phyloP scores from a whole-genome alignment of 1,139 yeast genomes.

The Magnusiomyces paraingens region DNA sequence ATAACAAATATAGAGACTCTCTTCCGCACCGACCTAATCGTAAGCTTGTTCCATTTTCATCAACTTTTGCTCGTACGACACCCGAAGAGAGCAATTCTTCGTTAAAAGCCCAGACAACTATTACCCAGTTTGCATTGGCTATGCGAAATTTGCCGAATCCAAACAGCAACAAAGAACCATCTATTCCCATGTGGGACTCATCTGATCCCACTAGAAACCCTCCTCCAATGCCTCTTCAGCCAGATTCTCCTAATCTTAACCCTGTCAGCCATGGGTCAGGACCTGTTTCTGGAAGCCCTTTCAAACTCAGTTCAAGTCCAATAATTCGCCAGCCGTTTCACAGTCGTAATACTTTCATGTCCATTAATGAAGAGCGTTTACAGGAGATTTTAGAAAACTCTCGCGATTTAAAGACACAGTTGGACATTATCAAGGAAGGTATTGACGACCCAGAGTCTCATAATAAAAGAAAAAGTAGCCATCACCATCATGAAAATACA shows the following conservation, averaged over 20 bases:
- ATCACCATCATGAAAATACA: not conserved
- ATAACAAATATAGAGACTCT: no score
- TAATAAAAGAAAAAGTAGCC: not conserved
- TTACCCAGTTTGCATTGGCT: constrained; percentile 1
- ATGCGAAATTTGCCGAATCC: constrained; percentile 8
- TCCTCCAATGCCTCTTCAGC: constrained; percentile 34
- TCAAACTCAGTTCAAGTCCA: constrained; percentile 18
- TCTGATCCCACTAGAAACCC: constrained; percentile 37
- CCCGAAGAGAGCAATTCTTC: no score
- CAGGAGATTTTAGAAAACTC: constrained; percentile 29
- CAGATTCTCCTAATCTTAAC: constrained; percentile 30
- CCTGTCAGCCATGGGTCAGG: constrained; percentile 21
- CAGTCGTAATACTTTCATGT: constrained; percentile 24
- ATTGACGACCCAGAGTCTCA: not conserved
- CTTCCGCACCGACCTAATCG: no score
- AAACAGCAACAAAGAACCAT: constrained; percentile 2
- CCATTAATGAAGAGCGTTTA: constrained; percentile 30
- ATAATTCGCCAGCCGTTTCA: constrained; percentile 24
- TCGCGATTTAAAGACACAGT: constrained; percentile 24
- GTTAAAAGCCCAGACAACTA: not conserved
- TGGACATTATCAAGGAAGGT: not conserved
- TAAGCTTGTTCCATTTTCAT: no score
- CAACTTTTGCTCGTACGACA: no score
- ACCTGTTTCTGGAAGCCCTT: constrained; percentile 17
- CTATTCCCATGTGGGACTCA: constrained; percentile 30